Conservation (phyloP, 352 stramenopile species). For the Thraustochytrium sp. region DNA sequence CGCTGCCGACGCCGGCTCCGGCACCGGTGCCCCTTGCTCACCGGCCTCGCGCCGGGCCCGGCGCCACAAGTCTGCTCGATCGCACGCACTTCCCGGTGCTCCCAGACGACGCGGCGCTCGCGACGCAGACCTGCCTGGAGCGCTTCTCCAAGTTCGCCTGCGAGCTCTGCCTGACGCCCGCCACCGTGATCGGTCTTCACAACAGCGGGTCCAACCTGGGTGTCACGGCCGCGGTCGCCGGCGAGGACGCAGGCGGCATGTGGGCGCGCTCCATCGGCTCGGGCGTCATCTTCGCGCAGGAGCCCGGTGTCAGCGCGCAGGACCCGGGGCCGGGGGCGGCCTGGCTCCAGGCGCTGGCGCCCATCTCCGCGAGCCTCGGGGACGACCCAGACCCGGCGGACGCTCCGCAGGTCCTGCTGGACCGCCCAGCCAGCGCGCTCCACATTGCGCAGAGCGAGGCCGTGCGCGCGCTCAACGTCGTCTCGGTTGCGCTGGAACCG, state of each 20-base stretch:
- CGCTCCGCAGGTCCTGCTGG: background rate
- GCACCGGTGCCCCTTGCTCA: no score
- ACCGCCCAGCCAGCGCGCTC: background rate
- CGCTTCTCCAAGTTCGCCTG: background rate
- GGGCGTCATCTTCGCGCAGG: background rate
- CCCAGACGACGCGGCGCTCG: background rate
- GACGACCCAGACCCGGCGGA: background rate
- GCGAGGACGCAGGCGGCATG: background rate
- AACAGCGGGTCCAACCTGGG: background rate
- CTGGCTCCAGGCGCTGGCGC: background rate
- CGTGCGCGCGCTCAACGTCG: background rate
- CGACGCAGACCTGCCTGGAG: background rate
- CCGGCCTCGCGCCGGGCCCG: no score
- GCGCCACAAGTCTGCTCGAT: background rate
- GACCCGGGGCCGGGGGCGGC: no score
- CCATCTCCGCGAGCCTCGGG: background rate
- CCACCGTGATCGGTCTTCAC: background rate
- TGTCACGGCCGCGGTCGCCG: background rate
- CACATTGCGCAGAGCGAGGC: background rate
- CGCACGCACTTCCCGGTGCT: background rate
- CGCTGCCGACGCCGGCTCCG: background rate
- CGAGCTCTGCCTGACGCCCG: background rate
- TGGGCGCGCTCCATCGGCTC: background rate
- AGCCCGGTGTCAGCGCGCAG: background rate
- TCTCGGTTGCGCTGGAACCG: background rate